phyloP scores from a whole-genome alignment of 257 asterid genomes.

The Scutellaria minor region DNA sequence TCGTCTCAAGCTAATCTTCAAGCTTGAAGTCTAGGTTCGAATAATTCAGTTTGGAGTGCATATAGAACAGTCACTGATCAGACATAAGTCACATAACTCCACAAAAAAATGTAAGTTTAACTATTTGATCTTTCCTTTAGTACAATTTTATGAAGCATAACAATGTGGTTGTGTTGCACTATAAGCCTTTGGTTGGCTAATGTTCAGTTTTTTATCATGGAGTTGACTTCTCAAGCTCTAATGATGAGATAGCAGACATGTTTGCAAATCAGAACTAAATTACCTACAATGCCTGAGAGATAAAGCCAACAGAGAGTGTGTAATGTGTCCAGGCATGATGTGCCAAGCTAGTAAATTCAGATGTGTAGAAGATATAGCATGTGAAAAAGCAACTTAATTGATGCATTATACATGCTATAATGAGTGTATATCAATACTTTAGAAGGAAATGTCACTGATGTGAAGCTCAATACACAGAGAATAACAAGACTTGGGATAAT shows the following conservation, averaged over 20 bases:
- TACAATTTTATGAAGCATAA: constrained; percentile 7
- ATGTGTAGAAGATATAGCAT: neutral
- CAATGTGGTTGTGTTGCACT: neutral
- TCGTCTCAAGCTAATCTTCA: neutral
- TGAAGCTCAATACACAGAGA: constrained; percentile 17
- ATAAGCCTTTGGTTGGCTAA: neutral
- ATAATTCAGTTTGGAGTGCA: neutral
- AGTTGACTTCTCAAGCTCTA: neutral
- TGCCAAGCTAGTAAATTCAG: constrained; percentile 7
- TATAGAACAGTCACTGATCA: constrained; percentile 1
- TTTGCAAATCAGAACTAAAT: neutral
- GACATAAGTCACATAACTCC: neutral
- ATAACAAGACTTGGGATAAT: neutral
- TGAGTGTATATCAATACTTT: neutral
- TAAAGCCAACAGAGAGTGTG: neutral
- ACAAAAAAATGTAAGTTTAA: neutral
- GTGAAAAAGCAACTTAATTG: neutral
- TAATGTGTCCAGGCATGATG: constrained; percentile 7
- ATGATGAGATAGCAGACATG: neutral
- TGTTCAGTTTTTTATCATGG: neutral
- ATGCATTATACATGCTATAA: constrained; percentile 5
- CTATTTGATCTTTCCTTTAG: constrained; percentile 5
- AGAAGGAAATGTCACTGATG: neutral
- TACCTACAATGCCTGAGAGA: neutral
- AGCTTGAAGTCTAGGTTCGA: constrained; percentile 5